Base-by-base conservation (phyloP, 352 stramenopile species). In the Phytophthora syringae region DNA sequence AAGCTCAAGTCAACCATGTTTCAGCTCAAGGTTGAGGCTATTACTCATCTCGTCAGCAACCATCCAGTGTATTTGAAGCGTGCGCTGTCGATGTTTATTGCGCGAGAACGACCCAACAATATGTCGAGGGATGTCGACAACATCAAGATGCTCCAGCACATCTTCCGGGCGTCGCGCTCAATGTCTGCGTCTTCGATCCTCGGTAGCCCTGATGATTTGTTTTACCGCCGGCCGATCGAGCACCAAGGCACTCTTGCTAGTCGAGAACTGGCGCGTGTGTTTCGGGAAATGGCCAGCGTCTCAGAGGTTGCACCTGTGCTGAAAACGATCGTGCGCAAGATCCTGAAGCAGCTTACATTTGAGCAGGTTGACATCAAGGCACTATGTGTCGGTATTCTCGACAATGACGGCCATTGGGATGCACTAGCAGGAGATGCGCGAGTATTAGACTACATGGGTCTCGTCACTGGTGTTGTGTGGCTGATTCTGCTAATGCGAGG, bases 1-100 rank as follows among this genome's bases (percentile, higher is more conserved):
- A 93, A 93, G 61, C 75, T 94, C 11, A 96, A 96, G 70, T 91
- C 88, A 7, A 93, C 86, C 7, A 94, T 94, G 83, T 94, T 96
- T 30, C 88, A 96, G 52, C 69, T 93, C 5, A 94, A 94, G 54
- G 84, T 94, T 21, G 88, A 96, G 69, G 86, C 83, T 0, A 84
- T 96, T 32, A 90, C 84, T 7, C 82, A 92, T 60, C 73, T 96
- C 12, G 86, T 96, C 7, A 78, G 80, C 13, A 86, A 92, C 27
- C 71, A 93, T 18, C 71, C 74, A 20, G 60, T 80, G 22, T 96
- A 94, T 56, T 65, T 96, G 30, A 86, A 80, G 16, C 77, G 81
- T 20, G 88, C 86, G 5, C 53, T 96, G 4, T 72, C 77, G 10
- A 79, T 94, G 25, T 87, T 88, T 54, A 88, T 96, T 53, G 77